These are phyloP conservation scores for Deuterostichococcus epilithicus DNA, from an alignment of 139 green algal species.

Conservation along the genomic window DNA sequence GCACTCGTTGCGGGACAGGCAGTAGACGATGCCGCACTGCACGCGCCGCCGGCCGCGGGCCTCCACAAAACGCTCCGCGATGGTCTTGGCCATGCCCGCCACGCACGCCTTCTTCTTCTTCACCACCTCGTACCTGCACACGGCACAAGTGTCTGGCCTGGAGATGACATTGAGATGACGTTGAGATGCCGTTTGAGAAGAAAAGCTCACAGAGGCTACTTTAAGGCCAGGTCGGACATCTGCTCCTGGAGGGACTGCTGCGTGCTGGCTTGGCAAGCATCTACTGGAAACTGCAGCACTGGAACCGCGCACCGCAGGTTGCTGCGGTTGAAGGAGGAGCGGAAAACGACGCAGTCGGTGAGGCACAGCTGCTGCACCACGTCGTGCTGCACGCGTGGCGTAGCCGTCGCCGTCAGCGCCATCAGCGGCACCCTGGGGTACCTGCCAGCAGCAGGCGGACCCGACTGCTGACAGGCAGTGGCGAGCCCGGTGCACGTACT, in stretches of 20 bases:
- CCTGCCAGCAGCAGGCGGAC: conserved; percentile 8
- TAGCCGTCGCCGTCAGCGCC: conserved; percentile 87
- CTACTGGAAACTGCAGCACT: neutral
- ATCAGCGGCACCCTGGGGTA: conserved; percentile 73
- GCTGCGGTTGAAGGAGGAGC: conserved; percentile 87
- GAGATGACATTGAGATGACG: too few species aligned
- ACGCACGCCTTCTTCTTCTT: conserved; percentile 64
- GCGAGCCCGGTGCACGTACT: too few species aligned
- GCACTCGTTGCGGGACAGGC: conserved; percentile 73
- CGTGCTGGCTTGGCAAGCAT: neutral
- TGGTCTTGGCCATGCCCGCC: conserved; percentile 37
- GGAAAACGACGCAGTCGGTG: conserved; percentile 68
- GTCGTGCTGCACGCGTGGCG: conserved; percentile 70
- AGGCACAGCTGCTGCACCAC: conserved; percentile 52
- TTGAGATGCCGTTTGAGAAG: too few species aligned
- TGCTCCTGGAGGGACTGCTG: neutral
- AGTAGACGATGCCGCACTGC: conserved; percentile 94
- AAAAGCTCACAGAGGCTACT: too few species aligned
- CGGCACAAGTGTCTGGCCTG: too few species aligned
- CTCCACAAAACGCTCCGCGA: conserved; percentile 40
- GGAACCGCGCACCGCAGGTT: conserved; percentile 64
- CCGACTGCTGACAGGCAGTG: too few species aligned
- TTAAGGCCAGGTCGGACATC: neutral
- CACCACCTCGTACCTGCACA: conserved; percentile 74
- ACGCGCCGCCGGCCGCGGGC: conserved; percentile 2